phyloP scores from a whole-genome alignment of 495 filamentous ascomycete species.

The Saxophila tyrrhenica region DNA sequence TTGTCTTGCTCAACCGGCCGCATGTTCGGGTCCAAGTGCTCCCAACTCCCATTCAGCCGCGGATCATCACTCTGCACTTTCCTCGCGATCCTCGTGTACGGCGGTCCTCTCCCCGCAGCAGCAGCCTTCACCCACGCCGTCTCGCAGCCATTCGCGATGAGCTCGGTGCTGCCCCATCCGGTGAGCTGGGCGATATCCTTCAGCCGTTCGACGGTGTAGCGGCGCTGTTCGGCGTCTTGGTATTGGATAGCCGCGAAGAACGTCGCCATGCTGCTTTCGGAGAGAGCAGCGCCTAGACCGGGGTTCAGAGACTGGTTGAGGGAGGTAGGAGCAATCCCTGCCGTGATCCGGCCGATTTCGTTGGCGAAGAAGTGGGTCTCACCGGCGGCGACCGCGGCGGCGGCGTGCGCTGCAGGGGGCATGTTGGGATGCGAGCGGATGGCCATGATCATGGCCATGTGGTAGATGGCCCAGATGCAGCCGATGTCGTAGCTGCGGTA shows the following conservation, averaged over 20 bases:
- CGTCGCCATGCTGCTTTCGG: constrained; percentile 64
- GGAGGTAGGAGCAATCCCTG: constrained; percentile 59
- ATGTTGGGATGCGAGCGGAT: constrained; percentile 73
- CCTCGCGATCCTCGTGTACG: constrained; percentile 41
- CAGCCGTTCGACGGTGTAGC: constrained; percentile 62
- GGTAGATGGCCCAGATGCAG: constrained; percentile 72
- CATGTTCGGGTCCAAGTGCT: constrained; percentile 11
- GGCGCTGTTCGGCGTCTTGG: constrained; percentile 55
- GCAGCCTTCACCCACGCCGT: constrained; percentile 65
- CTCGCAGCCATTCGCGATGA: constrained; percentile 76
- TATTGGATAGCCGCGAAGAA: constrained; percentile 86
- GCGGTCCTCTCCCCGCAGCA: constrained; percentile 60
- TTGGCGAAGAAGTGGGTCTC: constrained; percentile 59
- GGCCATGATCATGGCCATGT: constrained; percentile 68
- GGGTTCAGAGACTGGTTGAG: constrained; percentile 53
- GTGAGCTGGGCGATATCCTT: constrained; percentile 66
- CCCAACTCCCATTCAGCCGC: constrained; percentile 17
- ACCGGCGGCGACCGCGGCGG: constrained; percentile 58
- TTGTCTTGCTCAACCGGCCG: constrained; percentile 28
- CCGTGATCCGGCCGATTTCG: constrained; percentile 68
- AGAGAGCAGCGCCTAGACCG: constrained; percentile 66
- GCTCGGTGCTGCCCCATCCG: constrained; percentile 71
- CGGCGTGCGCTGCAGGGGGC: constrained; percentile 83
- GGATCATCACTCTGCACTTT: constrained; percentile 23
- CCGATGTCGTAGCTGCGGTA: constrained; percentile 81